phyloP scores from a whole-genome alignment of 192 early-diverging fungal species.

The Gamsiella multidivaricata region DNA sequence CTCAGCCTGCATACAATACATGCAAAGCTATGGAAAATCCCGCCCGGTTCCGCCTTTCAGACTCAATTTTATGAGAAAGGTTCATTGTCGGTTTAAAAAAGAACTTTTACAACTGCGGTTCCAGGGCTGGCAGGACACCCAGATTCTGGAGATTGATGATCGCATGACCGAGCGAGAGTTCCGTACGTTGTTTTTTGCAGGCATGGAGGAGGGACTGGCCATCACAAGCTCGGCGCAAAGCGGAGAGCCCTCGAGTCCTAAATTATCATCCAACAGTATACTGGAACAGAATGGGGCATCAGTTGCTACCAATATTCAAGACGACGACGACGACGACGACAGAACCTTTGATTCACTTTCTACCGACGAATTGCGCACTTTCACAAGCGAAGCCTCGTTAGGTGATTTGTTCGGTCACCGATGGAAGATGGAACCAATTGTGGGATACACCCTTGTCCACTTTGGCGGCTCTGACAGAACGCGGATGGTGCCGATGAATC shows the following conservation, averaged over 20 bases:
- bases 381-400: conserved; percentile 33
- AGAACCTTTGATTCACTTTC: background rate
- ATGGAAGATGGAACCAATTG: conserved; percentile 42
- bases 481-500: conserved; percentile 50
- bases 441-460: conserved; percentile 43
- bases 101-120: conserved; percentile 30
- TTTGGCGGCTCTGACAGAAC: conserved; percentile 47
- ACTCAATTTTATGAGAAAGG: conserved; percentile 42
- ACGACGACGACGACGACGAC: conserved; percentile 49
- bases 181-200: conserved; percentile 9
- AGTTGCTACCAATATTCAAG: conserved; percentile 41
- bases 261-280: background rate
- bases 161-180: conserved; percentile 17
- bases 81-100: conserved; percentile 38
- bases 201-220: background rate
- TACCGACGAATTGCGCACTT: conserved; percentile 15
- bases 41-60: conserved; percentile 34
- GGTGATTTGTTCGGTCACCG: conserved; percentile 48
- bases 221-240: background rate
- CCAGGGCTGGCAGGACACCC: conserved; percentile 50
- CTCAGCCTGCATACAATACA: conserved; percentile 17
- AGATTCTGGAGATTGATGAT: conserved; percentile 40
- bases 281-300: too few species aligned
- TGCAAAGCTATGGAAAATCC: conserved; percentile 15
- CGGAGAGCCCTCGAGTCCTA: conserved; percentile 8